A percentile compares a stretch with the other conserved stretches of the same genome.
Evolutionary conservation across 2,329 filamentous ascomycete genomes (phyloP).

Genomic region (Thelonectria olida): DNA sequence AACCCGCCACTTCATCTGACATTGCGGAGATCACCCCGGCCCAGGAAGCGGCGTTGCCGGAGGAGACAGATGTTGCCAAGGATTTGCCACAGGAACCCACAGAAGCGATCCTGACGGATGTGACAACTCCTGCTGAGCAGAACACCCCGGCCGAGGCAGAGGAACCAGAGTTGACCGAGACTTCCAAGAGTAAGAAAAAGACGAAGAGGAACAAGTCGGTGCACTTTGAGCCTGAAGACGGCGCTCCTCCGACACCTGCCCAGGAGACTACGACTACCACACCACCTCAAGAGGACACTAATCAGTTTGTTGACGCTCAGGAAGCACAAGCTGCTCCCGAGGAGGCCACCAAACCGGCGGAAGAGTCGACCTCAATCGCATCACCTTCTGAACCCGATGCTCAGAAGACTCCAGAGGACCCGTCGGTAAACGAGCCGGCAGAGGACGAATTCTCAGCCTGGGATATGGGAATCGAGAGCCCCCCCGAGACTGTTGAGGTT

Average conservation of each 20-base stretch:
- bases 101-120: neutral
- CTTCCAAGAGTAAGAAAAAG: constrained; percentile 20
- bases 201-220: constrained; percentile 31
- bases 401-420: neutral
- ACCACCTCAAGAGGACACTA: neutral
- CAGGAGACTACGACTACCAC: neutral
- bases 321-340: constrained; percentile 2
- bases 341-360: neutral
- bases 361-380: neutral
- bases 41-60: neutral
- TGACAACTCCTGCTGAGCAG: neutral
- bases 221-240: constrained; percentile 27
- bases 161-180: neutral
- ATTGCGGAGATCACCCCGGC: constrained; percentile 1
- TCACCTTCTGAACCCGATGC: neutral
- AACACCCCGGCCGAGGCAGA: neutral
- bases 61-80: neutral
- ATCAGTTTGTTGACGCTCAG: constrained; percentile 9
- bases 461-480: constrained; percentile 10
- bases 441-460: constrained; percentile 18
- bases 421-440: neutral
- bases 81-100: constrained; percentile 2
- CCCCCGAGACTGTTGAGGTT: neutral
- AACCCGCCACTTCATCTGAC: constrained; percentile 8
- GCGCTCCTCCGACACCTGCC: neutral